These are phyloP conservation scores for Cladosporium sphaerospermum DNA, from an alignment of 2,329 filamentous ascomycete species.

Conservation along the genomic window DNA sequence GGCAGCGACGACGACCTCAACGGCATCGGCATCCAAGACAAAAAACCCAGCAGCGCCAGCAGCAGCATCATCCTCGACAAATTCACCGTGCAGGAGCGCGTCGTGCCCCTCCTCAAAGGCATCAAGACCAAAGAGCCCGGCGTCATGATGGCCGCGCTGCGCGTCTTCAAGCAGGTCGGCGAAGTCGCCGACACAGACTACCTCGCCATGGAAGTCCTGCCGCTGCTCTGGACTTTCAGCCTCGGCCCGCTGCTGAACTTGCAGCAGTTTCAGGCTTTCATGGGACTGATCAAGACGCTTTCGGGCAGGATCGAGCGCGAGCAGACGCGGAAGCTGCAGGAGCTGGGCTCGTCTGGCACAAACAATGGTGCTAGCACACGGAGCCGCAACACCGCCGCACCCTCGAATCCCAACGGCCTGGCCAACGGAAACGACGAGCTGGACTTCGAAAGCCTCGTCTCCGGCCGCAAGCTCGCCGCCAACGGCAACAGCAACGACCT, in stretches of 20 bases:
- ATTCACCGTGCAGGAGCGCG: slow-evolving; percentile 97
- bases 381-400: slow-evolving; percentile 62
- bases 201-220: slow-evolving; percentile 82
- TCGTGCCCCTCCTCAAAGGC: slow-evolving; percentile 78
- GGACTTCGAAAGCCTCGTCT: slow-evolving; percentile 85
- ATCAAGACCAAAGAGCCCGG: slow-evolving; percentile 98
- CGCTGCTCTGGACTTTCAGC: slow-evolving; percentile 85
- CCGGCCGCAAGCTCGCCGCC: slow-evolving; percentile 55
- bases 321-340: slow-evolving; percentile 80
- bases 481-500: slow-evolving; percentile 29
- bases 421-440: slow-evolving; percentile 52
- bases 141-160: slow-evolving; percentile 89
- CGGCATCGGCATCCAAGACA: slow-evolving; percentile 50
- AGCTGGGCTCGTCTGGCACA: slow-evolving; percentile 58
- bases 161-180: slow-evolving; percentile 78
- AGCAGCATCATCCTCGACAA: slow-evolving; percentile 80
- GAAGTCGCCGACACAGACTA: slow-evolving; percentile 81
- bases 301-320: slow-evolving; percentile 80
- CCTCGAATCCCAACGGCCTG: slow-evolving; percentile 45
- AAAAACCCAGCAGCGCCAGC: slow-evolving; percentile 36
- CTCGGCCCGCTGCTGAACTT: slow-evolving; percentile 83
- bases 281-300: slow-evolving; percentile 76
- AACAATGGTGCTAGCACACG: not conserved
- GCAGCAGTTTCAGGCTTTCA: slow-evolving; percentile 78
- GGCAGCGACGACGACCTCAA: slow-evolving; percentile 54